Percentiles rank a stretch among this genome's conserved stretches.
Evolutionary conservation across 2,329 filamentous ascomycete genomes (phyloP).

Genomic region (Colletotrichum sidae): DNA sequence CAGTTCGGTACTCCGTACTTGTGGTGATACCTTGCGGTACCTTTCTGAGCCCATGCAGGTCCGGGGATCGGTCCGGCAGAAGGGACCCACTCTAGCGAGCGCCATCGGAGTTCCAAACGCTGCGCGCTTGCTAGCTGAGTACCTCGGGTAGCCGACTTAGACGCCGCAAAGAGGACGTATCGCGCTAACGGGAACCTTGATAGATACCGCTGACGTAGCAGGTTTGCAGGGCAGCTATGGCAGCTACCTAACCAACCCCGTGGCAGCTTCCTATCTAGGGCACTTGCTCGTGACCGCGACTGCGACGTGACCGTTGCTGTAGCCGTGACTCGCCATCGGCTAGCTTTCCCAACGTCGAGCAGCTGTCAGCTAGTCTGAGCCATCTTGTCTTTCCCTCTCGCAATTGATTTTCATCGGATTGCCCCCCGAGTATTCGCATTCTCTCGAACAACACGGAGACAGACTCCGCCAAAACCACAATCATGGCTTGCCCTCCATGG

Average conservation of each 20-base stretch:
- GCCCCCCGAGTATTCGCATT: neutral
- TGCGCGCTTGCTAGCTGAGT: slow-evolving; percentile 4
- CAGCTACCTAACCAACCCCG: slow-evolving; percentile 5
- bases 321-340: slow-evolving; percentile 33
- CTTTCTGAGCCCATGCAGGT: slow-evolving; percentile 20
- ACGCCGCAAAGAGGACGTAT: neutral
- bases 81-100: slow-evolving; percentile 17
- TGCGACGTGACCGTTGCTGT: neutral
- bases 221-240: slow-evolving; percentile 24
- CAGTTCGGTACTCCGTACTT: too few relatives aligned
- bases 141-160: accelerated
- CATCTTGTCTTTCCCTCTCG: neutral
- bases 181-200: slow-evolving; percentile 23
- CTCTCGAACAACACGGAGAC: too few relatives aligned
- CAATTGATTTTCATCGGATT: neutral
- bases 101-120: slow-evolving; percentile 21
- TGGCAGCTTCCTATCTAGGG: slow-evolving; percentile 27
- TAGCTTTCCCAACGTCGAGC: slow-evolving; percentile 10
- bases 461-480: neutral
- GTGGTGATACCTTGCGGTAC: neutral
- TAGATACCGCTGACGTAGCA: slow-evolving; percentile 31
- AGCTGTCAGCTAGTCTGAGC: slow-evolving; percentile 6
- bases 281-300: neutral
- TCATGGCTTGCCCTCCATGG: slow-evolving; percentile 8
- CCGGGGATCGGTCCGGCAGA: slow-evolving; percentile 29